Evolutionary conservation across 441 rosid species (phyloP), one percentile per base, ranked within the genome.

Genomic region (Breynia disticha): DNA sequence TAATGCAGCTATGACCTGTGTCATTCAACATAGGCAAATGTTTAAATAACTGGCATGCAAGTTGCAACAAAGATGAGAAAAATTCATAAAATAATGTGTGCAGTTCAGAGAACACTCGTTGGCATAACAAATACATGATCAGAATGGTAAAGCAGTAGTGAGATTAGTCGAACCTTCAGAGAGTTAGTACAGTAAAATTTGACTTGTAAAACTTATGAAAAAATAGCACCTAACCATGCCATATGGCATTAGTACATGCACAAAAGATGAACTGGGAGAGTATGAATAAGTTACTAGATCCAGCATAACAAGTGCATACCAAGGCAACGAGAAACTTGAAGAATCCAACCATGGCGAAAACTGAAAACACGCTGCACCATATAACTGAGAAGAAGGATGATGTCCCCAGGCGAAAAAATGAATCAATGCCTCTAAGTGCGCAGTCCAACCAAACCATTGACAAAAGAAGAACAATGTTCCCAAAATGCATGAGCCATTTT

Each of bases 361-460:
- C 71, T 46, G 98, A 89, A 68, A 93, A 70, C 56, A 80, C 72
- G 74, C 97, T 81, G 71, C 95, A 89, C 97, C 96, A 93, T 65
- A 93, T 65, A 67, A 86, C 71, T 15, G 87, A 79, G 66, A 89
- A 86, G 65, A 84, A 80, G 8, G 96, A 86, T 19, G 87, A 66
- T 19, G 93, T 89, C 59, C 97, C 97, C 86, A 93, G 74, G 56
- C 86, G 81, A 53, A 86, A 61, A 64, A 93, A 81, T 55, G 97
- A 93, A 72, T 81, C 87, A 41, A 93, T 57, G 57, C 99, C 97
- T 65, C 97, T 81, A 58, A 89, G 57, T 32, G 88, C 75, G 71
- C 84, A 86, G 72, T 84, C 90, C 96, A 93, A 58, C 97, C 96
- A 93, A 61, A 84, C 72, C 76, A 86, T 72, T 60, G 80, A 73